These are phyloP conservation scores for Ophiostoma piceae DNA, from an alignment of 2,329 filamentous ascomycete species.

Conservation along the genomic window DNA sequence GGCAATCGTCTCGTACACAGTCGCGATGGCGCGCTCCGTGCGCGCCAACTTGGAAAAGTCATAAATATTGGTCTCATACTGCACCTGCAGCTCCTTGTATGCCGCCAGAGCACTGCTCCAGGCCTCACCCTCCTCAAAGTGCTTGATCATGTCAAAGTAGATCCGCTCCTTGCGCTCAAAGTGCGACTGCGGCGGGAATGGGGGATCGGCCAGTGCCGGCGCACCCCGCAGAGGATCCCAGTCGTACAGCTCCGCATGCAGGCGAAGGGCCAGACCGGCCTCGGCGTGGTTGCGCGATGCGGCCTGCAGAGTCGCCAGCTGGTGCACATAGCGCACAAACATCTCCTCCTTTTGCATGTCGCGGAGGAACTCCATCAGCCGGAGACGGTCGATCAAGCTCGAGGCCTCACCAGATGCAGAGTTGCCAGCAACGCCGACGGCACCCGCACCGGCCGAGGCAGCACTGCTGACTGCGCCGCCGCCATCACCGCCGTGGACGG, in stretches of 20 bases:
- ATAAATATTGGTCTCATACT: constrained; percentile 85
- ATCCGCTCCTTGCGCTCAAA: constrained; percentile 91
- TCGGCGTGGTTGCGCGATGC: constrained; percentile 75
- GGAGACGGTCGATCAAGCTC: constrained; percentile 79
- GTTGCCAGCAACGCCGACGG: neutral
- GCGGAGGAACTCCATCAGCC: constrained; percentile 91
- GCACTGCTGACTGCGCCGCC: constrained; percentile 31
- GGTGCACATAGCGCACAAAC: constrained; percentile 92
- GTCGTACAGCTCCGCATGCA: constrained; percentile 88
- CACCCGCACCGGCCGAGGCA: neutral
- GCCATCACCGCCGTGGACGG: constrained; percentile 73
- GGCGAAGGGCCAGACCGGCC: constrained; percentile 78
- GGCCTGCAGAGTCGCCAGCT: constrained; percentile 73
- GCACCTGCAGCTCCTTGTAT: constrained; percentile 84
- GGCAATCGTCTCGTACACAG: constrained; percentile 81
- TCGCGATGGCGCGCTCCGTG: constrained; percentile 83
- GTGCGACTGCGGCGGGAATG: constrained; percentile 74
- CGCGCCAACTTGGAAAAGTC: constrained; percentile 90
- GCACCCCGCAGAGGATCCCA: constrained; percentile 73
- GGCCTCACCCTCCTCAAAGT: constrained; percentile 89
- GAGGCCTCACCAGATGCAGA: constrained; percentile 59
- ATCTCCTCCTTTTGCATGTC: constrained; percentile 98
- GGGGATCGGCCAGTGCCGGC: constrained; percentile 63
- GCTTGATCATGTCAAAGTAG: constrained; percentile 91
- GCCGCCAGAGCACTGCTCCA: constrained; percentile 84